phyloP scores from a whole-genome alignment of 352 stramenopile species.

The Phytophthora pini region DNA sequence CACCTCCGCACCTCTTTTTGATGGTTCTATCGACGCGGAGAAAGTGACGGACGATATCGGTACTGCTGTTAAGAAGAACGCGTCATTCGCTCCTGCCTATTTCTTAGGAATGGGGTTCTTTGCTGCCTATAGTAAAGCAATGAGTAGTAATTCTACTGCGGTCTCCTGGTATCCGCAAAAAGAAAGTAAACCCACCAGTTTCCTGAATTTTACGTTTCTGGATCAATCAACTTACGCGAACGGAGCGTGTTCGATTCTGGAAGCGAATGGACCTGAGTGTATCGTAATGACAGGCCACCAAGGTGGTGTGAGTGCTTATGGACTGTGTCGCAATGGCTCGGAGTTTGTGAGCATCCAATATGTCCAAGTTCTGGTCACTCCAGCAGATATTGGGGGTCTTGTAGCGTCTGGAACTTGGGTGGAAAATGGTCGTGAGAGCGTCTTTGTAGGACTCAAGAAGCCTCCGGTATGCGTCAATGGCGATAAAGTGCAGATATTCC shows the following conservation, averaged over 20 bases:
- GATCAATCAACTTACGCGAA: constrained; percentile 18
- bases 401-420: constrained; percentile 39
- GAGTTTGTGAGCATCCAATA: constrained; percentile 48
- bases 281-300: constrained; percentile 51
- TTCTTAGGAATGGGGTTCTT: constrained; percentile 39
- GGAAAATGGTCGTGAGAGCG: constrained; percentile 40
- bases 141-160: constrained; percentile 32
- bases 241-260: constrained; percentile 36
- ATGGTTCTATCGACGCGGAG: constrained; percentile 43
- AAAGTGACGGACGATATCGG: constrained; percentile 37
- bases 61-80: constrained; percentile 43
- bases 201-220: constrained; percentile 42
- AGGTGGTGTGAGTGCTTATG: constrained; percentile 43
- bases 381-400: constrained; percentile 41
- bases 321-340: constrained; percentile 39
- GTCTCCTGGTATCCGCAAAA: constrained; percentile 43
- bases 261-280: constrained; percentile 34
- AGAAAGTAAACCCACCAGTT: constrained; percentile 32
- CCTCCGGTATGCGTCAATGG: constrained; percentile 19
- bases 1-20: constrained; percentile 39
- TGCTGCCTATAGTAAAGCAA: constrained; percentile 22
- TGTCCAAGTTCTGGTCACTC: constrained; percentile 37
- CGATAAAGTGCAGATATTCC: constrained; percentile 25
- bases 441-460: constrained; percentile 34
- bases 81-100: constrained; percentile 42